Evolutionary conservation across 495 filamentous ascomycete genomes (phyloP), one percentile per base, ranked within the genome.

Genomic region (Alectoria sarmentosa): DNA sequence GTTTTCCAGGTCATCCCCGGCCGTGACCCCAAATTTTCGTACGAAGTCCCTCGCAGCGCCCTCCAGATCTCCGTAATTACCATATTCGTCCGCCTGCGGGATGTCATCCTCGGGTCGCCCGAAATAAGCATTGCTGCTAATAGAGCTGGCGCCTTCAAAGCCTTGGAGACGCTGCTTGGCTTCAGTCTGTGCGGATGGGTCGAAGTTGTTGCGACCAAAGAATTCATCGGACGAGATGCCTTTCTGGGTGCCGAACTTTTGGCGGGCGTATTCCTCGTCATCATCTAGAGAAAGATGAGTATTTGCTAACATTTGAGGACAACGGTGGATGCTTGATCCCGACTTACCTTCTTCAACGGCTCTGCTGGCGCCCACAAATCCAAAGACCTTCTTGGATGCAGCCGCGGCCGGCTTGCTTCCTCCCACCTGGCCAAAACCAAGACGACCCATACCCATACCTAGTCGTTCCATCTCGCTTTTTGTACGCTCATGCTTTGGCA

Each of bases 191-290:
- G 88, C 86, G 41, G 79, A 77, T 37, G 92, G 85, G 69, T 98
- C 91, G 72, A 88, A 98, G 58, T 82, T 76, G 34, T 90, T 89
- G 70, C 92, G 93, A 64, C 92, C 91, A 73, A 98, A 98, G 79
- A 96, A 97, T 70, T 98, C 94, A 76, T 98, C 94, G 5, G 91
- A 96, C 2, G 92, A 96, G 69, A 98, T 98, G 73, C 89, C 89
- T 80, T 96, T 98, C 77, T 98, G 94, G 60, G 73, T 76, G 63
- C 92, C 94, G 68, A 98, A 98, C 72, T 92, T 93, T 69, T 80
- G 73, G 64, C 89, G 86, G 4, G 90, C 90, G 70, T 87, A 92
- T 66, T 79, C 80, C 69, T 93, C 86, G 10, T 82, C 83, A 41
- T 93, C 87, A 62, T 86, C 88, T 87, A 39, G 49, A 55, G 36